phyloP scores from a whole-genome alignment of 202 grass and related monocot species.

The Zizania palustris region DNA sequence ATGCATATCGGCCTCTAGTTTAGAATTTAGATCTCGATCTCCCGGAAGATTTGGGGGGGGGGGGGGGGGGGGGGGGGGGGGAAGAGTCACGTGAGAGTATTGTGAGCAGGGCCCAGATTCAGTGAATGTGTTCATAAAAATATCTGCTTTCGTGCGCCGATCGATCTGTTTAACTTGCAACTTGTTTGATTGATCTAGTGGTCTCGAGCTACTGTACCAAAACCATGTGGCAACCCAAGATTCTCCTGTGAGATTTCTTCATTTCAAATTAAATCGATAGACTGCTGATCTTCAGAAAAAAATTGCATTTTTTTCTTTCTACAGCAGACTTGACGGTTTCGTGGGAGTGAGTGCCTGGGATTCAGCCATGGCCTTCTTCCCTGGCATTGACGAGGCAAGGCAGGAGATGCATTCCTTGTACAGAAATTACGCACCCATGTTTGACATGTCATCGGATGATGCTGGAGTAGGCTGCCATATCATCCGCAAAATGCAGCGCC shows the following conservation, averaged over 20 bases:
- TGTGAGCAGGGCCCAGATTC: slow-evolving; percentile 11
- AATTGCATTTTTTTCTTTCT: background rate
- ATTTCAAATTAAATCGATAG: background rate
- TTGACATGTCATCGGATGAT: slow-evolving; percentile 36
- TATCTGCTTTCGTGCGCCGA: background rate
- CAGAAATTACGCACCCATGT: slow-evolving; percentile 35
- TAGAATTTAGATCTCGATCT: too few relatives aligned
- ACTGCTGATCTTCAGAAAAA: background rate
- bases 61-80: too few relatives aligned
- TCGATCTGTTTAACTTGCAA: background rate
- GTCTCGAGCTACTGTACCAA: background rate
- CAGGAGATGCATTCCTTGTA: slow-evolving; percentile 38
- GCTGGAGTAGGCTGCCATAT: background rate
- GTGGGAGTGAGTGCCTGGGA: slow-evolving; percentile 13
- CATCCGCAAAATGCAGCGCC: slow-evolving; percentile 5
- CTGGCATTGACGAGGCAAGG: slow-evolving; percentile 20
- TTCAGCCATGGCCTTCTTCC: slow-evolving; percentile 45
- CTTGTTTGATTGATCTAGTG: background rate
- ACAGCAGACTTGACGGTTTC: background rate
- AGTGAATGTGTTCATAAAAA: background rate
- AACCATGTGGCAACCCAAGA: background rate
- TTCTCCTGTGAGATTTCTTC: background rate
- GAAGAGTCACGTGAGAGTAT: slow-evolving; percentile 26
- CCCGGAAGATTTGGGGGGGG: background rate
- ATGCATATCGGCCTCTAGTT: slow-evolving; percentile 18